Conservation (phyloP, 2,329 filamentous ascomycete species). For the Aspergillus sp. region DNA sequence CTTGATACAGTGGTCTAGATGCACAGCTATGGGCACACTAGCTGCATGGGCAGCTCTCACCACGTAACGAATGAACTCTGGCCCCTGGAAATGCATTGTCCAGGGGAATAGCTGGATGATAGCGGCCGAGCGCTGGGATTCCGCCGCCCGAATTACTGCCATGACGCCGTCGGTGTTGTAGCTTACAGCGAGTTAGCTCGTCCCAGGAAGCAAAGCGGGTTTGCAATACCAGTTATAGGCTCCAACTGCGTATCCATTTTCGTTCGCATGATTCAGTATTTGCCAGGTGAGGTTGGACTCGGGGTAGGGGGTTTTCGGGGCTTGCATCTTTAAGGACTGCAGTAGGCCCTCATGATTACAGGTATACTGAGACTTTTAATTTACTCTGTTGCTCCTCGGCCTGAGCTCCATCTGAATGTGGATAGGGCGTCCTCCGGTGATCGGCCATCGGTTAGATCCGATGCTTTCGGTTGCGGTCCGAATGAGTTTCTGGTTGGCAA, state of each 20-base stretch:
- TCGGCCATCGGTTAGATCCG: background rate
- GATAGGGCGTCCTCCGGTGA: no score
- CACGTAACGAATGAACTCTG: slow-evolving; percentile 52
- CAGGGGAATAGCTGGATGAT: slow-evolving; percentile 71
- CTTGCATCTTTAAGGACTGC: no score
- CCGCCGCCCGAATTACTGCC: slow-evolving; percentile 64
- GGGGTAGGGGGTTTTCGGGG: background rate
- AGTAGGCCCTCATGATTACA: no score
- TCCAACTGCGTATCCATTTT: slow-evolving; percentile 56
- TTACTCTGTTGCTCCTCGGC: no score
- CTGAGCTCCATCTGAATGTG: no score
- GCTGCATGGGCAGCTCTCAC: slow-evolving; percentile 54
- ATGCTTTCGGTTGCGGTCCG: background rate
- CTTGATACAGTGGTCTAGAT: slow-evolving; percentile 64
- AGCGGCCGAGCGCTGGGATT: slow-evolving; percentile 61
- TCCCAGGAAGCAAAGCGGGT: background rate
- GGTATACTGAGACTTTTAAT: no score
- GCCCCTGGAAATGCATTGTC: slow-evolving; percentile 63
- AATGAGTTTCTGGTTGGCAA: background rate
- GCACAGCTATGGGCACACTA: slow-evolving; percentile 57
- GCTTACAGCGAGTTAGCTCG: slow-evolving; percentile 28
- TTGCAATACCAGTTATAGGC: slow-evolving; percentile 26
- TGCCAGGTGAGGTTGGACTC: slow-evolving; percentile 17
- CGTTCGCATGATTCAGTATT: slow-evolving; percentile 55
- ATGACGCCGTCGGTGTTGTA: slow-evolving; percentile 69